phyloP scores from a whole-genome alignment of 2,329 filamentous ascomycete species.

The Fusarium sp. region DNA sequence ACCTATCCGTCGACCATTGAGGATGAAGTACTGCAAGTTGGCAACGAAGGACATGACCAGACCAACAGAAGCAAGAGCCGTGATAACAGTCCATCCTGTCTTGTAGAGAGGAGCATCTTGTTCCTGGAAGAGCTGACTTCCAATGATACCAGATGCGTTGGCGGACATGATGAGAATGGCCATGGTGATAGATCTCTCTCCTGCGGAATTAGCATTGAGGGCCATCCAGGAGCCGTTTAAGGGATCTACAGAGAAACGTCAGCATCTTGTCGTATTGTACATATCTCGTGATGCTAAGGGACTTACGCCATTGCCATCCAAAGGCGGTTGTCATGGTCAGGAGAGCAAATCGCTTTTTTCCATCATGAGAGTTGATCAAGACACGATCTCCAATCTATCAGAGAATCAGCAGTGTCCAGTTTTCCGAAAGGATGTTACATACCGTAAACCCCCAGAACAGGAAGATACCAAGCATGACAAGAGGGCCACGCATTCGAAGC shows the following conservation, averaged over 20 bases:
- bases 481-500: conserved; percentile 34
- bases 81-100: conserved; percentile 45
- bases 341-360: conserved; percentile 30
- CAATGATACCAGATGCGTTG: conserved; percentile 48
- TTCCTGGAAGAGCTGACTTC: conserved; percentile 48
- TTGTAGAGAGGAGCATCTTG: conserved; percentile 47
- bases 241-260: conserved; percentile 24
- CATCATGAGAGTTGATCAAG: conserved; percentile 30
- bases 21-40: conserved; percentile 52
- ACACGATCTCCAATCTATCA: conserved; percentile 32
- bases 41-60: conserved; percentile 34
- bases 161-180: conserved; percentile 50
- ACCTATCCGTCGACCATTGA: conserved; percentile 49
- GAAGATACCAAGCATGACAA: conserved; percentile 30
- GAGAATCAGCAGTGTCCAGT: not conserved
- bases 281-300: no score
- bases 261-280: not conserved
- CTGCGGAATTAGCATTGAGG: conserved; percentile 45
- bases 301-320: conserved; percentile 38
- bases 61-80: conserved; percentile 42
- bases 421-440: not conserved
- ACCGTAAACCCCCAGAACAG: conserved; percentile 36
- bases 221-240: conserved; percentile 49
- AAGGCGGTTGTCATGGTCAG: conserved; percentile 30
- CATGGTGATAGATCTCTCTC: conserved; percentile 49